Percentiles rank a stretch among this genome's conserved stretches.
phyloP scores from a whole-genome alignment of 495 filamentous ascomycete species.

The Aspergillus campestris region DNA sequence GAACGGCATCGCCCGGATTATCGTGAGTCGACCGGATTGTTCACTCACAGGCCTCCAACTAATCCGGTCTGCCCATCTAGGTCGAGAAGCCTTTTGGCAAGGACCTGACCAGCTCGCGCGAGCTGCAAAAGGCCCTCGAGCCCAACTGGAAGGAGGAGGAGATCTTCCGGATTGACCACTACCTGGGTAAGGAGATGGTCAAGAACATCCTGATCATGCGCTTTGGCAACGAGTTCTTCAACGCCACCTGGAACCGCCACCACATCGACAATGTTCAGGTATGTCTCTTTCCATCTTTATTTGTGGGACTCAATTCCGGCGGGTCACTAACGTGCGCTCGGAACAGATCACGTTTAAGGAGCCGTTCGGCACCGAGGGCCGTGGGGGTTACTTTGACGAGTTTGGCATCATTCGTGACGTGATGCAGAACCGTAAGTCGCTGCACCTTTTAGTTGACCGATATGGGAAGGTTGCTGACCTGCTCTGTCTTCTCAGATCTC shows the following conservation, averaged over 20 bases:
- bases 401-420: conserved; percentile 99
- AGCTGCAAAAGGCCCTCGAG: conserved; percentile 88
- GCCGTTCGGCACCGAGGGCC: conserved; percentile 98
- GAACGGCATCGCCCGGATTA: conserved; percentile 82
- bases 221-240: conserved; percentile 99
- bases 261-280: conserved; percentile 95
- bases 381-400: conserved; percentile 98
- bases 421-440: conserved; percentile 73
- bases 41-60: no score
- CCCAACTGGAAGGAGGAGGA: conserved; percentile 99
- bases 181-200: conserved; percentile 99
- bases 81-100: conserved; percentile 99
- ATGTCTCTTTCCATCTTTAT: conserved; percentile 4
- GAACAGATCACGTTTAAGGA: conserved; percentile 93
- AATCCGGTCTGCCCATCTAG: conserved; percentile 31
- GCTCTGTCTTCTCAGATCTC: conserved; percentile 46
- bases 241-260: conserved; percentile 97
- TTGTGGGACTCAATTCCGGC: not conserved
- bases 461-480: conserved; percentile 13
- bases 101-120: conserved; percentile 86
- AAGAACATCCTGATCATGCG: conserved; percentile 98
- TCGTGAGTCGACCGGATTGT: conserved; percentile 46
- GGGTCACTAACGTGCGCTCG: not conserved
- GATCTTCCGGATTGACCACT: conserved; percentile 99
- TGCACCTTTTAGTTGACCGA: not conserved